Evolutionary conservation across 768 basidiomycete species (phyloP), one percentile per base, ranked within the genome.

Genomic region (Suillus tomentosus): DNA sequence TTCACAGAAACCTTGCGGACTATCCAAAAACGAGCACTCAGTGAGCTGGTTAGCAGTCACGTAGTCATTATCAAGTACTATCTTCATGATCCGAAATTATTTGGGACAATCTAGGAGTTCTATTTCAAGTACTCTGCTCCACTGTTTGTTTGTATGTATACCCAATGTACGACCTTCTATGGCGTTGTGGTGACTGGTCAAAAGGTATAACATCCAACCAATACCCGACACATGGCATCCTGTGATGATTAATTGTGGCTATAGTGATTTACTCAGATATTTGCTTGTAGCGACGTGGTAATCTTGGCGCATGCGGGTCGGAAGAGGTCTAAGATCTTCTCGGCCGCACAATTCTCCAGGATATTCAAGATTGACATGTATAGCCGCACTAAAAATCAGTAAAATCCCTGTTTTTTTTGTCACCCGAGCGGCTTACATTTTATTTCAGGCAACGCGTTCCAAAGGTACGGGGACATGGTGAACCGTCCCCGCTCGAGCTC

Each of bases 221-320:
- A 57, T 40, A 40, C 22, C 17, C 24, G 40, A 58, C 57, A 58
- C 57, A 42, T 58, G 57, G 57, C 40, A 42, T 17, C 39, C 17
- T 39, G 39, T 57, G 56, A 17, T 39, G 9, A 56, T 56, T 9
- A 40, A 24, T 39, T 39, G 4, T 57, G 57, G 40, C 24, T 43
- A 42, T 19, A 58, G 24, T 57, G 17, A 15, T 42, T 58, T 27
- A 42, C 40, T 58, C 56, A 10, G 13, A 39, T 40, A 24, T 8
- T 24, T 53, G 40, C 57, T 57, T 42, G 17, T 40, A 58, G 40
- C 57, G 17, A 58, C 57, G 57, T 58, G 57, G 57, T 58, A 19
- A 27, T 40, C 27, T 42, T 22, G 6, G 40, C 17, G 24, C 57
- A 5, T 37, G 57, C 17, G 57, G 56, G n/a, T 24, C 10, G 40